A percentile compares a stretch with the other conserved stretches of the same genome.
Evolutionary conservation across 2,329 filamentous ascomycete species (phyloP).

Genomic region (Neopestalotiopsis sp.): DNA sequence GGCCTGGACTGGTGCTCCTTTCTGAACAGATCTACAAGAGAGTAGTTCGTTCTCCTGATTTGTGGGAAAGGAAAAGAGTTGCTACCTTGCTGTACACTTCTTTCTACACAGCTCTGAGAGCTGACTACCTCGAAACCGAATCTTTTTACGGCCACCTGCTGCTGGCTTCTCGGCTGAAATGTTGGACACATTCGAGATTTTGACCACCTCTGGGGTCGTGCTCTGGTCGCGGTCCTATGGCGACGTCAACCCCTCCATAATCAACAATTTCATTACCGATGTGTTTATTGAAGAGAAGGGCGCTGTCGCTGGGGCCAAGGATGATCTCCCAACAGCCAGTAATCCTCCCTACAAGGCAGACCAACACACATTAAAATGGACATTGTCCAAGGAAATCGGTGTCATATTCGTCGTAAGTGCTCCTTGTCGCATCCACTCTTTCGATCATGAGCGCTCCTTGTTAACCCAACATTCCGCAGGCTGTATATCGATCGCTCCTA

Average conservation of each 20-base stretch:
- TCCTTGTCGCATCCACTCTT: conserved; percentile 2
- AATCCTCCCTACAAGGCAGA: conserved; percentile 86
- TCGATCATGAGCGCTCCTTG: conserved; percentile 14
- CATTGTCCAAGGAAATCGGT: conserved; percentile 87
- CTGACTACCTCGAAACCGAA: conserved; percentile 10
- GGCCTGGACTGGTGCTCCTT: neutral
- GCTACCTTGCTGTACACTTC: conserved; percentile 12
- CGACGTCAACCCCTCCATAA: conserved; percentile 77
- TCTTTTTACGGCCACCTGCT: neutral
- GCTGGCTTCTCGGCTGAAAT: conserved; percentile 52
- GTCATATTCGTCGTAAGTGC: conserved; percentile 87
- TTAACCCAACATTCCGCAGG: conserved; percentile 55
- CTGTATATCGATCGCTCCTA: conserved; percentile 93
- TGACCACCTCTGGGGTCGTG: conserved; percentile 95
- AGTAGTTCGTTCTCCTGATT: neutral
- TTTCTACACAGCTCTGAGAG: neutral
- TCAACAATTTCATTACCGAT: conserved; percentile 95
- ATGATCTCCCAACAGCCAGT: conserved; percentile 60
- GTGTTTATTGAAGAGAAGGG: conserved; percentile 96
- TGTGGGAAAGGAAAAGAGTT: neutral
- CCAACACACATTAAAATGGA: conserved; percentile 95
- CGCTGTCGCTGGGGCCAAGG: conserved; percentile 63
- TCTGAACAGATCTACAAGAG: conserved; percentile 3
- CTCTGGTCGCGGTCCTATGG: conserved; percentile 92
- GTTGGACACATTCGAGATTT: conserved; percentile 95